Percentiles rank a stretch among this genome's conserved stretches.
Conservation (phyloP, 139 green algal genomes). For the Picochlorum costavermella region DNA sequence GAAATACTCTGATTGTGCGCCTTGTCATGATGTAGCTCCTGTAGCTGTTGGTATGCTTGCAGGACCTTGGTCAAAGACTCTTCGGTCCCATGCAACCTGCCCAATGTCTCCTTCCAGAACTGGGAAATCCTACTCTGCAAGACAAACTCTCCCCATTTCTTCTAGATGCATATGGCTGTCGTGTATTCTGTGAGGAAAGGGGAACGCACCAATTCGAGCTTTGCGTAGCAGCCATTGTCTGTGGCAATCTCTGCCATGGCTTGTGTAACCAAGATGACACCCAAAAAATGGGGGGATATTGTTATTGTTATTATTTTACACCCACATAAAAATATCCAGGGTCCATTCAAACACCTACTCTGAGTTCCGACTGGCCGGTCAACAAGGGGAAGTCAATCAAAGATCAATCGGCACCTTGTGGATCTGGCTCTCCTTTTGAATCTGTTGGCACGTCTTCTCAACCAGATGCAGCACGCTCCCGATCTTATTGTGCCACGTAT, state of each 20-base stretch:
- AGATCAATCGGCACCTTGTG: conserved; percentile 64
- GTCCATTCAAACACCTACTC: not conserved
- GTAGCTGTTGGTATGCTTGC: not conserved
- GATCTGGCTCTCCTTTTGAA: conserved; percentile 86
- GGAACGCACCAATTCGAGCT: too few relatives aligned
- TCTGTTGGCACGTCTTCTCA: conserved; percentile 86
- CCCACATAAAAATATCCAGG: too few relatives aligned
- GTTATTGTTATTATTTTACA: too few relatives aligned
- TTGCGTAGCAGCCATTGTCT: too few relatives aligned
- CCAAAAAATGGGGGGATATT: too few relatives aligned
- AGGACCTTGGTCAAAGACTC: not conserved
- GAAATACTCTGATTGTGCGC: too few relatives aligned
- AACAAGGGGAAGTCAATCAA: not conserved
- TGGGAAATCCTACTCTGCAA: conserved; percentile 5
- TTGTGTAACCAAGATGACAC: too few relatives aligned
- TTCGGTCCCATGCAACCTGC: not conserved
- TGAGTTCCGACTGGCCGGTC: not conserved
- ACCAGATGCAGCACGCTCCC: conserved; percentile 73
- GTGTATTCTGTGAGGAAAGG: too few relatives aligned
- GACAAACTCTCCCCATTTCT: too few relatives aligned
- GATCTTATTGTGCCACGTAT: conserved; percentile 77
- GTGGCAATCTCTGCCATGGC: too few relatives aligned
- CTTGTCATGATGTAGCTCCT: not conserved
- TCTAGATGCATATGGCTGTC: too few relatives aligned
- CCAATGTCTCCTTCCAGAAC: conserved; percentile 8